A percentile compares a stretch with the other conserved stretches of the same genome.
phyloP scores from a whole-genome alignment of 2,329 filamentous ascomycete genomes.

The Fusarium denticulatum region DNA sequence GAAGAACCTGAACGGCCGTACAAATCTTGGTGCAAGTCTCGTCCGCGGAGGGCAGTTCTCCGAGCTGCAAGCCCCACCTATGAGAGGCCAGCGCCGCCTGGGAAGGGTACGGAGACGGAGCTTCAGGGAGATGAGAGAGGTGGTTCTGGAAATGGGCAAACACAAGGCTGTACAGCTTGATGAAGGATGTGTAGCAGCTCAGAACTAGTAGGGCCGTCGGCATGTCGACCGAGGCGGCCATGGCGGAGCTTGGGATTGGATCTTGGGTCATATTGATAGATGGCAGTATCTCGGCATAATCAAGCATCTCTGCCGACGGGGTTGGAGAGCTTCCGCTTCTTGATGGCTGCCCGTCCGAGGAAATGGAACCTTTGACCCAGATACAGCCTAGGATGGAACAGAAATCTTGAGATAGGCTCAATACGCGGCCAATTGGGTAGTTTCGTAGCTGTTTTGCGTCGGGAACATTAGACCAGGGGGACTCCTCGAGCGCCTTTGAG shows the following conservation, averaged over 20 bases:
- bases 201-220: not conserved
- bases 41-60: slow-evolving; percentile 7
- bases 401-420: not conserved
- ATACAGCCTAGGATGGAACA: not conserved
- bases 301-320: not conserved
- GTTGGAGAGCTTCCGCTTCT: not conserved
- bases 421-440: not conserved
- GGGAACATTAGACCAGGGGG: not conserved
- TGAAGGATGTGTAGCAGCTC: not conserved
- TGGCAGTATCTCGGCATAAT: not conserved
- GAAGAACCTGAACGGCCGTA: not conserved
- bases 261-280: not conserved
- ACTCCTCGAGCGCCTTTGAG: fast-evolving
- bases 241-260: not conserved
- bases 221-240: not conserved
- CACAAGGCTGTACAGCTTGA: not conserved
- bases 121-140: not conserved
- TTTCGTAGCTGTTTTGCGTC: not conserved
- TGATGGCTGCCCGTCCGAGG: fast-evolving
- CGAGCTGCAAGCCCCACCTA: slow-evolving; percentile 6
- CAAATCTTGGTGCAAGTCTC: slow-evolving; percentile 8
- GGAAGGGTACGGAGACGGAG: not conserved
- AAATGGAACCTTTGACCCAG: not conserved
- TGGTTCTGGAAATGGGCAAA: not conserved
- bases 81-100: not conserved